These are phyloP conservation scores for Fusarium sp. DNA, from an alignment of 2,329 filamentous ascomycete species.

Conservation along the genomic window DNA sequence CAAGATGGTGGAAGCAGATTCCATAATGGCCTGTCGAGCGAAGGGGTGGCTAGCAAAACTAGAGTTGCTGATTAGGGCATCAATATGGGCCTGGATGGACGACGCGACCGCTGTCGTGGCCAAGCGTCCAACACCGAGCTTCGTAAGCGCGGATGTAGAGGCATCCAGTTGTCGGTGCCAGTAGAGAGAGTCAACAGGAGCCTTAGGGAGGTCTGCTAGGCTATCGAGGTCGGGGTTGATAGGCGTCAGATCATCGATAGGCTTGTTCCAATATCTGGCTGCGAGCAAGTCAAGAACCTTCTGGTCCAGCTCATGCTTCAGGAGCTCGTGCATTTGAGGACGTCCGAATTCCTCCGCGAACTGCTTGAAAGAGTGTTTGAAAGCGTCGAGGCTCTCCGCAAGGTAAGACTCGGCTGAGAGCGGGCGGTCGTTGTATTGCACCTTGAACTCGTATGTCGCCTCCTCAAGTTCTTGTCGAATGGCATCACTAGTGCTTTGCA, in stretches of 20 bases:
- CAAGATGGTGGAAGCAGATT: slow-evolving; percentile 89
- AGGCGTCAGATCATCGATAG: slow-evolving; percentile 82
- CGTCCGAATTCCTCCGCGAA: slow-evolving; percentile 92
- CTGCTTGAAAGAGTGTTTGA: slow-evolving; percentile 97
- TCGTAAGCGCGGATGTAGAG: slow-evolving; percentile 89
- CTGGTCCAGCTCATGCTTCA: slow-evolving; percentile 94
- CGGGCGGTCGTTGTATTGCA: slow-evolving; percentile 97
- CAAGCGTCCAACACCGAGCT: slow-evolving; percentile 90
- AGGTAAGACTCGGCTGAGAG: slow-evolving; percentile 96
- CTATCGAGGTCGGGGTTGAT: slow-evolving; percentile 76
- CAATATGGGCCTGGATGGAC: slow-evolving; percentile 86
- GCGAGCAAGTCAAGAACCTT: slow-evolving; percentile 93
- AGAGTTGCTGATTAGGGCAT: slow-evolving; percentile 80
- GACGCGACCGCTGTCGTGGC: slow-evolving; percentile 92
- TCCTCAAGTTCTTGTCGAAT: slow-evolving; percentile 97
- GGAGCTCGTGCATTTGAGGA: slow-evolving; percentile 85
- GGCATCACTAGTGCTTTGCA: slow-evolving; percentile 89
- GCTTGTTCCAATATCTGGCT: slow-evolving; percentile 97
- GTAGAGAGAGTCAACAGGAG: slow-evolving; percentile 85
- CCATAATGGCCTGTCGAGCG: slow-evolving; percentile 90
- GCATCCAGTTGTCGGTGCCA: slow-evolving; percentile 97
- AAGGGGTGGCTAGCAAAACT: slow-evolving; percentile 93
- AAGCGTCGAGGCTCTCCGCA: slow-evolving; percentile 92
- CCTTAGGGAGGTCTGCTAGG: slow-evolving; percentile 83
- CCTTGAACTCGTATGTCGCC: slow-evolving; percentile 98